These are phyloP conservation scores for Tilletia walkeri DNA, from an alignment of 1,284 basidiomycete species.

Conservation along the genomic window DNA sequence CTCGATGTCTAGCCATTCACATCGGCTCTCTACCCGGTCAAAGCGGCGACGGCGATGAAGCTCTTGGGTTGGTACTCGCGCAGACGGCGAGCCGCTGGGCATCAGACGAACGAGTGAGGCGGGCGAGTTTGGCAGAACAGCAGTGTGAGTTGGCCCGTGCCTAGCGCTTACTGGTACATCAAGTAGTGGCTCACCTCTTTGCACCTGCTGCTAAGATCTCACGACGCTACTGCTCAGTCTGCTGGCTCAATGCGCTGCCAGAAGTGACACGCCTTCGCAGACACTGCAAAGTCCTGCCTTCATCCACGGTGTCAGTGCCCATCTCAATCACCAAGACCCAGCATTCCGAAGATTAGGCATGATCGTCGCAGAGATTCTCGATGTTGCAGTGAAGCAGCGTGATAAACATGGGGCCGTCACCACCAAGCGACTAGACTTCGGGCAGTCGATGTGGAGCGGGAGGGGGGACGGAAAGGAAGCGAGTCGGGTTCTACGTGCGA, in stretches of 20 bases:
- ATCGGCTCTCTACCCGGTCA: too few species aligned
- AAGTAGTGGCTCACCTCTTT: too few species aligned
- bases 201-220: slow-evolving; percentile 55
- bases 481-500: slow-evolving; percentile 41
- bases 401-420: not conserved
- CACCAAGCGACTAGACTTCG: slow-evolving; percentile 70
- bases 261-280: slow-evolving; percentile 29
- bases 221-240: slow-evolving; percentile 70
- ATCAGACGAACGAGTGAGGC: not conserved
- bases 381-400: slow-evolving; percentile 18
- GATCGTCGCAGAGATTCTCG: slow-evolving; percentile 73
- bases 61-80: too few species aligned
- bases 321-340: slow-evolving; percentile 64
- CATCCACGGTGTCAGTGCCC: slow-evolving; percentile 70
- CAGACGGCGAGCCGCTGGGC: not conserved
- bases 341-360: slow-evolving; percentile 84
- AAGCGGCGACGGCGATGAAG: too few species aligned
- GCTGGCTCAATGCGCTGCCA: slow-evolving; percentile 58
- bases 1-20: not conserved
- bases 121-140: not conserved
- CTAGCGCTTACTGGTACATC: too few species aligned
- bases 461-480: slow-evolving; percentile 64
- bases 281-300: slow-evolving; percentile 60
- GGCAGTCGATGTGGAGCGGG: slow-evolving; percentile 72
- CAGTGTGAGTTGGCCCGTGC: not conserved